Evolutionary conservation across 2,329 filamentous ascomycete genomes (phyloP).

Genomic region (Dactylellina sp.): DNA sequence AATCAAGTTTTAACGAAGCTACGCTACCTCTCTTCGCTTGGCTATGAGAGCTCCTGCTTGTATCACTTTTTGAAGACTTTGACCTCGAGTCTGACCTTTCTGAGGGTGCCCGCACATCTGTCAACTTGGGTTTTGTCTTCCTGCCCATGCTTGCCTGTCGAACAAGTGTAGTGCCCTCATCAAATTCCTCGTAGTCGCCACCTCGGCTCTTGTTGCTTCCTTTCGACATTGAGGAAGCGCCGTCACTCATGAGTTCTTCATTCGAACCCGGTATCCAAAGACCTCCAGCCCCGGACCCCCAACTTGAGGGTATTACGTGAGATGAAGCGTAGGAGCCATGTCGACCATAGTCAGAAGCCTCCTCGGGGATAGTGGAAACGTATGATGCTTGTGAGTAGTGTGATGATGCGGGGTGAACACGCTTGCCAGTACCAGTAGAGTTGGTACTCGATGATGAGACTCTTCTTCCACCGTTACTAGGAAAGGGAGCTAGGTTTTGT

Average conservation of each 20-base stretch:
- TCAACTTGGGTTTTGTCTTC: constrained; percentile 71
- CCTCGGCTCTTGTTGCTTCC: constrained; percentile 43
- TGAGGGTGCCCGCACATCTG: constrained; percentile 62
- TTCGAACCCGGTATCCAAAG: constrained; percentile 67
- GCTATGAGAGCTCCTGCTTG: constrained; percentile 22
- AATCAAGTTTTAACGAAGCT: constrained; percentile 31
- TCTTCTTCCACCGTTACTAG: constrained; percentile 59
- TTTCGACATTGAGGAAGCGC: constrained; percentile 61
- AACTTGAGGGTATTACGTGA: constrained; percentile 76
- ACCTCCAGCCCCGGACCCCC: constrained; percentile 67
- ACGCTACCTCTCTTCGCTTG: constrained; percentile 34
- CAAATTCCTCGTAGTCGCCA: constrained; percentile 64
- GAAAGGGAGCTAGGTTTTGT: constrained; percentile 58
- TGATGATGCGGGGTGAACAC: constrained; percentile 60
- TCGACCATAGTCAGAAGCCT: constrained; percentile 70
- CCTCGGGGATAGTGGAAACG: constrained; percentile 81
- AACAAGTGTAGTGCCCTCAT: constrained; percentile 65
- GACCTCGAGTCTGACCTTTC: constrained; percentile 57
- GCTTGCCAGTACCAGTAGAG: constrained; percentile 62
- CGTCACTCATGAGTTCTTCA: constrained; percentile 58
- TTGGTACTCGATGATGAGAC: constrained; percentile 62
- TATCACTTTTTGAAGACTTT: constrained; percentile 39
- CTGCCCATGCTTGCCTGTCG: constrained; percentile 73
- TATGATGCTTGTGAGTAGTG: constrained; percentile 72
- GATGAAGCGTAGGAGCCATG: constrained; percentile 77